Conservation (phyloP, 1,139 yeast genomes). For the Tardiomyces digboiensis region DNA sequence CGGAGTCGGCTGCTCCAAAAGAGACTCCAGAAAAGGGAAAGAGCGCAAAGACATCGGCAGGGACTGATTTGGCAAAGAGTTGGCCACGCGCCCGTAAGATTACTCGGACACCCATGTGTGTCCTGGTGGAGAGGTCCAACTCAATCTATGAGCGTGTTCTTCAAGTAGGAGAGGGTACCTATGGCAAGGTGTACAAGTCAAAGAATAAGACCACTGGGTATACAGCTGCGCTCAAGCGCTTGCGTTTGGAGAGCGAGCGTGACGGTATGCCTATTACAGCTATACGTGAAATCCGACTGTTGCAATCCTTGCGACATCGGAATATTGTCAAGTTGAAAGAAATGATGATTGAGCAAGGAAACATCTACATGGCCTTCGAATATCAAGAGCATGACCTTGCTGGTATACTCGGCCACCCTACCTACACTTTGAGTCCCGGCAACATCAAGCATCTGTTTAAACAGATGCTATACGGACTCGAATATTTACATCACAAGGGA, state of each 20-base stretch:
- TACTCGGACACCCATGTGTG: not conserved
- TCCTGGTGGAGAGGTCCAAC: constrained; percentile 5
- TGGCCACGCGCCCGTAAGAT: not conserved
- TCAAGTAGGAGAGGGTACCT: constrained; percentile 80
- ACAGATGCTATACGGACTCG: constrained; percentile 73
- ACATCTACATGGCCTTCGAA: constrained; percentile 78
- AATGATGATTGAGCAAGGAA: constrained; percentile 78
- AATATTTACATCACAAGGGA: constrained; percentile 68
- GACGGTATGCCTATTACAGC: constrained; percentile 98
- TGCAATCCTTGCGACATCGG: constrained; percentile 79
- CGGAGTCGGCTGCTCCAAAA: no score
- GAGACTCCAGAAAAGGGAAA: no score
- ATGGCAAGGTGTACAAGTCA: constrained; percentile 76
- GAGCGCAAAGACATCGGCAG: not conserved
- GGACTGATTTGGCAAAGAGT: not conserved
- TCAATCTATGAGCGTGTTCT: constrained; percentile 33
- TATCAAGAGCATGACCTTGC: constrained; percentile 92
- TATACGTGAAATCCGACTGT: constrained; percentile 76
- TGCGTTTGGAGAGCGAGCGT: constrained; percentile 76
- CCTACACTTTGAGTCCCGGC: constrained; percentile 48
- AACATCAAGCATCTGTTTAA: constrained; percentile 69
- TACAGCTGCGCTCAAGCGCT: constrained; percentile 72
- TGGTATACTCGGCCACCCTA: constrained; percentile 76
- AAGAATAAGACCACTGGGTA: constrained; percentile 56
- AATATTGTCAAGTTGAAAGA: constrained; percentile 77